These are phyloP conservation scores for Casuarina equisetifolia DNA, from an alignment of 306 rosid genomes.

Conservation along the genomic window DNA sequence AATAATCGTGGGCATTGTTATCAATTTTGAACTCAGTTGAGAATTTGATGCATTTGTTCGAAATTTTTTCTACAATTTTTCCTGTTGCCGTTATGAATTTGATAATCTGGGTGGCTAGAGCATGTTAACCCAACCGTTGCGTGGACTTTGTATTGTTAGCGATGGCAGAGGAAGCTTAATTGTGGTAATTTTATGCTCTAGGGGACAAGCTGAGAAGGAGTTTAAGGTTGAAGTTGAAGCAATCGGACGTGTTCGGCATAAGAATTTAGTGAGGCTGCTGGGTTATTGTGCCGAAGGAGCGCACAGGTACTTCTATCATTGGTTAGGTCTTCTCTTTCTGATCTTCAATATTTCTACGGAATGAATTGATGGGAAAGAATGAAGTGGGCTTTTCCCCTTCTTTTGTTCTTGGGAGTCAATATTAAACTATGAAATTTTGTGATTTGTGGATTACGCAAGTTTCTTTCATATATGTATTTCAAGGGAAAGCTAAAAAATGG, in stretches of 20 bases:
- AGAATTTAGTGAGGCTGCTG: slow-evolving; percentile 62
- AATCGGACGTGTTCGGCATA: slow-evolving; percentile 68
- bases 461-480: too few relatives aligned
- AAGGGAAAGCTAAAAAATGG: too few relatives aligned
- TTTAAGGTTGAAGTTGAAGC: slow-evolving; percentile 73
- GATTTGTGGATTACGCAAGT: too few relatives aligned
- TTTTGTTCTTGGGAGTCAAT: too few relatives aligned
- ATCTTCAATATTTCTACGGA: neutral
- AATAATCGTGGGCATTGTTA: neutral
- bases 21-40: slow-evolving; percentile 10
- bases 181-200: slow-evolving; percentile 16
- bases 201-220: slow-evolving; percentile 74
- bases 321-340: neutral
- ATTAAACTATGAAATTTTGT: too few relatives aligned
- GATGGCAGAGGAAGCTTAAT: slow-evolving; percentile 9
- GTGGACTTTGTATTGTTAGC: neutral
- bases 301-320: slow-evolving; percentile 40
- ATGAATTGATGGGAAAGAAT: too few relatives aligned
- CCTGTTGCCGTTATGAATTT: neutral
- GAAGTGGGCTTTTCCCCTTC: too few relatives aligned
- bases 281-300: slow-evolving; percentile 74
- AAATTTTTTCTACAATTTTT: neutral
- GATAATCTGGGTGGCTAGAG: neutral
- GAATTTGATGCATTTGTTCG: neutral
- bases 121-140: slow-evolving; percentile 4